Evolutionary conservation across 768 basidiomycete species (phyloP).

Genomic region (Suillus fuscotomentosus): DNA sequence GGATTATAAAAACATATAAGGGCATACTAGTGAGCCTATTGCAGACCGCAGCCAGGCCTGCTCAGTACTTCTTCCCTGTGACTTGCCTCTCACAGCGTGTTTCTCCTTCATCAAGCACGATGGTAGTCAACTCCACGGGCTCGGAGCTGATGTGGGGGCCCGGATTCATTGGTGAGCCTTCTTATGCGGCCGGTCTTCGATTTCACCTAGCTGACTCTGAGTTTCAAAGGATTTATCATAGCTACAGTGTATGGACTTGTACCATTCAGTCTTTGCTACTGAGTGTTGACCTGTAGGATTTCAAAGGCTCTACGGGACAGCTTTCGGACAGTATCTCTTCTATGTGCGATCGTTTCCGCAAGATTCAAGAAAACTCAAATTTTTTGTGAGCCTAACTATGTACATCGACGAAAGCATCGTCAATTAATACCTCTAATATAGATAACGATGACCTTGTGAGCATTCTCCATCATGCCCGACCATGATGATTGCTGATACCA

Average conservation of each 20-base stretch:
- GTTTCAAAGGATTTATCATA: constrained; percentile 12
- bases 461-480: neutral
- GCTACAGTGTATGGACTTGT: constrained; percentile 13
- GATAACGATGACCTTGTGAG: neutral
- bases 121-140: constrained; percentile 1
- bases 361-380: constrained; percentile 11
- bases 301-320: constrained; percentile 19
- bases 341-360: constrained; percentile 19
- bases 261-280: neutral
- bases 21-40: neutral
- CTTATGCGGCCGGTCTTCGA: neutral
- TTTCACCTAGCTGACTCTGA: neutral
- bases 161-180: constrained; percentile 16
- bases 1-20: neutral
- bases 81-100: neutral
- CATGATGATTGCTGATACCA: neutral
- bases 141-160: constrained; percentile 9
- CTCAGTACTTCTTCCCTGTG: neutral
- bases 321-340: constrained; percentile 16
- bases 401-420: neutral
- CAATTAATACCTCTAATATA: neutral
- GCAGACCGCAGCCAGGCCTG: neutral
- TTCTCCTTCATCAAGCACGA: constrained; percentile 1
- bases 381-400: constrained; percentile 11
- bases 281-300: neutral